These are phyloP conservation scores for Erysimum cheiri DNA, from an alignment of 441 rosid species.

Conservation along the genomic window DNA sequence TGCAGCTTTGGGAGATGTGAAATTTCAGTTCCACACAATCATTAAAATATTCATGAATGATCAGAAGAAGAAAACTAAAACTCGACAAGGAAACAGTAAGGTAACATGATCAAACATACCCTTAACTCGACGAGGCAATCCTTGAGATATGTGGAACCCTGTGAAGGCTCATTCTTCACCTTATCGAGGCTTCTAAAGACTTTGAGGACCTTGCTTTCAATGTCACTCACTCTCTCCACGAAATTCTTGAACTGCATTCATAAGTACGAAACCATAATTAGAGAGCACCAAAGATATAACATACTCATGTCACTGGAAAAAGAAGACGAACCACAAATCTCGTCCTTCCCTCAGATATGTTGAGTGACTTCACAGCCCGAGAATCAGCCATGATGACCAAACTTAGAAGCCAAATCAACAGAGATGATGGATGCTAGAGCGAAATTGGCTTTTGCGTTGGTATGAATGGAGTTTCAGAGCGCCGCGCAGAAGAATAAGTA, in stretches of 20 bases:
- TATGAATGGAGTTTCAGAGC: no score
- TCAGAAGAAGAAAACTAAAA: no score
- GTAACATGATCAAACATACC: constrained; percentile 52
- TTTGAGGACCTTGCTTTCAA: constrained; percentile 57
- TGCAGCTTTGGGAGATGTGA: not conserved
- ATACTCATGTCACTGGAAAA: not conserved
- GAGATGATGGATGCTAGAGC: not conserved
- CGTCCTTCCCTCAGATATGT: constrained; percentile 67
- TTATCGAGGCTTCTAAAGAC: constrained; percentile 71
- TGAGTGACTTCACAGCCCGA: constrained; percentile 83
- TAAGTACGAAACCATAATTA: constrained; percentile 22
- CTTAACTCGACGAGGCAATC: constrained; percentile 88
- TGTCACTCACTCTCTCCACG: constrained; percentile 68
- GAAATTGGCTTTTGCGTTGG: not conserved
- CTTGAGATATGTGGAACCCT: constrained; percentile 75
- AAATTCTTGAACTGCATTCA: constrained; percentile 71
- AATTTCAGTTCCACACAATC: not conserved
- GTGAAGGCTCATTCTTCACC: constrained; percentile 72
- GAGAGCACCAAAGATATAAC: constrained; percentile 2
- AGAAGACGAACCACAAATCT: constrained; percentile 66
- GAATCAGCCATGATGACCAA: constrained; percentile 64
- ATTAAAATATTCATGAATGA: no score
- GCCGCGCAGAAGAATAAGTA: no score
- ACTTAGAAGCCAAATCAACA: not conserved
- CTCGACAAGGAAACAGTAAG: not conserved